Percentiles rank a stretch among this genome's conserved stretches.
Conservation (phyloP, 805 yeast species). For the Debaryomyces tyrocola region DNA sequence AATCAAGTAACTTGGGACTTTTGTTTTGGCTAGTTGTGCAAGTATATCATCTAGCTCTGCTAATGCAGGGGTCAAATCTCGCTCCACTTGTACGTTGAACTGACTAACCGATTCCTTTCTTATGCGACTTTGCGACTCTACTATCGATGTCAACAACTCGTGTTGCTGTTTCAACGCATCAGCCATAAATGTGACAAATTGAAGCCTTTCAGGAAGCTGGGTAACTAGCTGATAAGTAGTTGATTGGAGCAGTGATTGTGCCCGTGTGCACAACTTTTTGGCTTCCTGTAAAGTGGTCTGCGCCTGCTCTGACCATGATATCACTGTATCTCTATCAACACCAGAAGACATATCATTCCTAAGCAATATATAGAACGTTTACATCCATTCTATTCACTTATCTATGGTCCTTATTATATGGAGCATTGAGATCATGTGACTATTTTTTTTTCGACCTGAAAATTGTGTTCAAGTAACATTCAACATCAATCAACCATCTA, state of each 20-base stretch:
- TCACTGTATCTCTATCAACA: conserved; percentile 10
- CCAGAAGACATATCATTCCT: not conserved
- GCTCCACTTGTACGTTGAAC: conserved; percentile 15
- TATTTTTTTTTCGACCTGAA: not conserved
- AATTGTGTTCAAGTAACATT: conserved; percentile 2
- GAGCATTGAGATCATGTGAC: not conserved
- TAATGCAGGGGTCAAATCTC: conserved; percentile 24
- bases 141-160: conserved; percentile 9
- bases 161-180: conserved; percentile 17
- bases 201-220: conserved; percentile 23
- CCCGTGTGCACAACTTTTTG: conserved; percentile 30
- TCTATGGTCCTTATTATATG: no score
- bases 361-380: not conserved
- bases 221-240: conserved; percentile 21
- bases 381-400: no score
- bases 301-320: conserved; percentile 32
- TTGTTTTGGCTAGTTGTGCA: conserved; percentile 19
- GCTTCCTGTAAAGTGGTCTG: conserved; percentile 27
- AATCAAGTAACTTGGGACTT: conserved; percentile 26
- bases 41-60: conserved; percentile 24
- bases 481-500: not conserved
- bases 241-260: conserved; percentile 29
- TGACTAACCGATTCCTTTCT: conserved; percentile 8
- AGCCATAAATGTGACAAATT: conserved; percentile 12
- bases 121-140: conserved; percentile 14